Evolutionary conservation across 768 basidiomycete species (phyloP).

Genomic region (Tremella fuciformis): DNA sequence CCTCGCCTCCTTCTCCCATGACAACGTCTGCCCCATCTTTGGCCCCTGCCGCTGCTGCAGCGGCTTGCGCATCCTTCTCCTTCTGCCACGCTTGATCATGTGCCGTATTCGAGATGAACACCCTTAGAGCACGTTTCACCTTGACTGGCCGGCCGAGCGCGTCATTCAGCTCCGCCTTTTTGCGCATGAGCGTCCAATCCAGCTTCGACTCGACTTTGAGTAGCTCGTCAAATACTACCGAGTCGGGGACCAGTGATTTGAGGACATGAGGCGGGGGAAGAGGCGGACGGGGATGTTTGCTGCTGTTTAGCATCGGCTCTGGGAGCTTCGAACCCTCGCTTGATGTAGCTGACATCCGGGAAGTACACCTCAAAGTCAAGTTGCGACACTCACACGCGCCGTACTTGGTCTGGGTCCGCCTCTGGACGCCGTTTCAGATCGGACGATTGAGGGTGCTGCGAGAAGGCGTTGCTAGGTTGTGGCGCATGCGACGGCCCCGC

Average conservation of each 20-base stretch:
- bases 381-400: conserved; percentile 23
- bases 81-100: conserved; percentile 83
- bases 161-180: conserved; percentile 86
- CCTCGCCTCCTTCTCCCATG: conserved; percentile 15
- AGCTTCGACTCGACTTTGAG: conserved; percentile 84
- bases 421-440: conserved; percentile 30
- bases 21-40: conserved; percentile 7
- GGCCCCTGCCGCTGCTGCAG: neutral
- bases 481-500: neutral
- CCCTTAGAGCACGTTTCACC: conserved; percentile 72
- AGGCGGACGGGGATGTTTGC: conserved; percentile 31
- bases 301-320: neutral
- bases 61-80: conserved; percentile 30
- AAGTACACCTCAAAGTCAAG: neutral
- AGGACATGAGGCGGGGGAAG: conserved; percentile 58
- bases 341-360: neutral
- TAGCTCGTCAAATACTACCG: conserved; percentile 78
- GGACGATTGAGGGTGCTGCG: neutral
- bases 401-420: conserved; percentile 24
- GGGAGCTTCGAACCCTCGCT: neutral
- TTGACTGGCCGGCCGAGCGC: conserved; percentile 70
- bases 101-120: conserved; percentile 84
- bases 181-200: conserved; percentile 92
- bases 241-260: conserved; percentile 74
- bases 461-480: neutral